Percentiles rank a stretch among this genome's conserved stretches.
Evolutionary conservation across 257 asterid genomes (phyloP).

Genomic region (Lycium ferocissimum): DNA sequence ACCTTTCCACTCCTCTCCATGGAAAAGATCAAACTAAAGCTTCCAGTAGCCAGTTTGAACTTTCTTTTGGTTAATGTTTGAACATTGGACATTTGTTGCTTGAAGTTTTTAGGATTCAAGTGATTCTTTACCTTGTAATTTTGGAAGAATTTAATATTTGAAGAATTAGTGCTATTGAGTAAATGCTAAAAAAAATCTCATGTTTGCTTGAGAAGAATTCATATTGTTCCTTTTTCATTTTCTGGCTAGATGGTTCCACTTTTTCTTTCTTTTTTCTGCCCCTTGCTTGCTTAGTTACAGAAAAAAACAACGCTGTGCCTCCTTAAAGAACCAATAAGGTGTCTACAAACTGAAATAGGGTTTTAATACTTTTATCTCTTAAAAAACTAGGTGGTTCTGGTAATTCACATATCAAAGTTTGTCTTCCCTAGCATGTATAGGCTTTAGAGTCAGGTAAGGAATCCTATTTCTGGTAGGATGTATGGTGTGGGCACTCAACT

Average conservation of each 20-base stretch:
- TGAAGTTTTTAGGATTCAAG: neutral
- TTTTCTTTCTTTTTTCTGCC: neutral
- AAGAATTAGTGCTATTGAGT: slow-evolving; percentile 4
- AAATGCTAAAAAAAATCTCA: neutral
- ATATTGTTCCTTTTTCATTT: neutral
- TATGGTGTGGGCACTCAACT: neutral
- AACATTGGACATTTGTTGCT: neutral
- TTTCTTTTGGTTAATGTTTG: slow-evolving; percentile 11
- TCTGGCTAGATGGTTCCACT: slow-evolving; percentile 7
- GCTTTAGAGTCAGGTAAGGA: slow-evolving; percentile 1
- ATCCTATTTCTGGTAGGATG: slow-evolving; percentile 3
- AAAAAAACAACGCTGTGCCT: neutral
- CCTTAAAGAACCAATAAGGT: neutral
- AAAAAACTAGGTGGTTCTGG: neutral
- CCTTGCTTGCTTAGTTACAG: slow-evolving; percentile 16
- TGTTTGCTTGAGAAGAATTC: neutral
- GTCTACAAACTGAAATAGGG: slow-evolving; percentile 13
- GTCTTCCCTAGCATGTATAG: neutral
- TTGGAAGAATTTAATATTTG: neutral
- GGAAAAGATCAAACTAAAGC: neutral
- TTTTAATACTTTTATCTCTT: slow-evolving; percentile 14
- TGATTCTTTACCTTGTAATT: neutral
- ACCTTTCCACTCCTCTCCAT: neutral
- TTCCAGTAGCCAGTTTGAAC: neutral
- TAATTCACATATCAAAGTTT: neutral